A percentile compares a stretch with the other conserved stretches of the same genome.
These are phyloP conservation scores for Hirsutella minnesotensis DNA, from an alignment of 2,329 filamentous ascomycete species.

Conservation along the genomic window DNA sequence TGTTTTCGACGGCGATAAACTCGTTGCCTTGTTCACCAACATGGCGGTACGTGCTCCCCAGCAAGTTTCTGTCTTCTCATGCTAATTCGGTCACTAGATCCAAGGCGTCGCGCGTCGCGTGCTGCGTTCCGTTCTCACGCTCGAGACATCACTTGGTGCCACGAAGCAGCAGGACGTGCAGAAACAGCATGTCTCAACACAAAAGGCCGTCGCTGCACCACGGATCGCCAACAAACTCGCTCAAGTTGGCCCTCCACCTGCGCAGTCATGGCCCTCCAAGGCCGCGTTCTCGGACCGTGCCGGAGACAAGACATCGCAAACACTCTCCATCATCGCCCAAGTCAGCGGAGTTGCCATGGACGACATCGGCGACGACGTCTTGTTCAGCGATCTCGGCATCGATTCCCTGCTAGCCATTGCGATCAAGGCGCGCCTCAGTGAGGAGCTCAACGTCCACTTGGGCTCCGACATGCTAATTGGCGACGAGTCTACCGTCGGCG, in stretches of 20 bases:
- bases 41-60: too few species aligned
- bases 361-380: slow-evolving; percentile 1
- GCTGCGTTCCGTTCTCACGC: slow-evolving; percentile 1
- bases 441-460: slow-evolving; percentile 4
- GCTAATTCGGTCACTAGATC: too few species aligned
- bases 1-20: slow-evolving; percentile 38
- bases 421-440: slow-evolving; percentile 5
- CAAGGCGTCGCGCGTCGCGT: slow-evolving; percentile 3
- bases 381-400: slow-evolving; percentile 2
- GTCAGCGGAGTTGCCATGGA: slow-evolving; percentile 1
- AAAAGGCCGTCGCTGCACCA: too few species aligned
- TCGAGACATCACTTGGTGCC: neutral
- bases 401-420: slow-evolving; percentile 3
- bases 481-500: slow-evolving; percentile 1
- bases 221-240: neutral
- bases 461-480: slow-evolving; percentile 27
- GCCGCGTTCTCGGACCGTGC: too few species aligned
- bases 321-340: neutral
- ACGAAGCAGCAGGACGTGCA: neutral
- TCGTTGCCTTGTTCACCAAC: slow-evolving; percentile 23
- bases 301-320: too few species aligned
- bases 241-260: too few species aligned
- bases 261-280: neutral
- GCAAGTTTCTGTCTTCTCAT: too few species aligned
- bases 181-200: neutral